These are phyloP conservation scores for Aspergillaceae sp. DNA, from an alignment of 2,329 filamentous ascomycete species.

Conservation along the genomic window DNA sequence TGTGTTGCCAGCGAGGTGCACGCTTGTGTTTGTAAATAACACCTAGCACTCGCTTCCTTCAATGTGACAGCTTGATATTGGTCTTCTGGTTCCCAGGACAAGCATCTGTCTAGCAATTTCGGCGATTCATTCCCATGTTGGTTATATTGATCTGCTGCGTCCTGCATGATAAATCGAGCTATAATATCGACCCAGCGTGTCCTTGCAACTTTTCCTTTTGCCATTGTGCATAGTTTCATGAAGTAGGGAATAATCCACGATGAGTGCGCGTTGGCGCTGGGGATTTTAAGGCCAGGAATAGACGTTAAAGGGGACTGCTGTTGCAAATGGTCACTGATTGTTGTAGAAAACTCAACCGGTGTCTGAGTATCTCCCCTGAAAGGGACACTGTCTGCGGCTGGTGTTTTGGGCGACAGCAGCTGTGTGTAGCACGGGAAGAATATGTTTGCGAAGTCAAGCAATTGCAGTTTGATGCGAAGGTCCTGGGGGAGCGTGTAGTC, in stretches of 20 bases:
- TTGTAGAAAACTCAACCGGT: background rate
- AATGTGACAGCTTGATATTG: constrained; percentile 27
- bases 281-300: background rate
- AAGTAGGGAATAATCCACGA: constrained; percentile 34
- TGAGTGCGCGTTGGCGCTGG: background rate
- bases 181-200: constrained; percentile 39
- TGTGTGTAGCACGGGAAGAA: constrained; percentile 34
- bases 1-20: constrained; percentile 13
- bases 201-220: constrained; percentile 21
- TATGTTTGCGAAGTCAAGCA: constrained; percentile 41
- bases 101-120: constrained; percentile 36
- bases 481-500: constrained; percentile 31
- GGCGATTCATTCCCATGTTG: constrained; percentile 25
- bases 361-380: background rate
- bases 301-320: background rate
- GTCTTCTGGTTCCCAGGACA: constrained; percentile 36
- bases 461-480: constrained; percentile 40
- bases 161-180: constrained; percentile 43
- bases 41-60: constrained; percentile 17
- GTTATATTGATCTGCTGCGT: constrained; percentile 42
- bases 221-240: constrained; percentile 39
- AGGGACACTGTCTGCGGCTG: background rate
- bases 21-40: constrained; percentile 12
- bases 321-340: background rate
- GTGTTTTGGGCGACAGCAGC: background rate